Base-by-base conservation (phyloP, 1,284 basidiomycete species). In the Gomphus bonarii region DNA sequence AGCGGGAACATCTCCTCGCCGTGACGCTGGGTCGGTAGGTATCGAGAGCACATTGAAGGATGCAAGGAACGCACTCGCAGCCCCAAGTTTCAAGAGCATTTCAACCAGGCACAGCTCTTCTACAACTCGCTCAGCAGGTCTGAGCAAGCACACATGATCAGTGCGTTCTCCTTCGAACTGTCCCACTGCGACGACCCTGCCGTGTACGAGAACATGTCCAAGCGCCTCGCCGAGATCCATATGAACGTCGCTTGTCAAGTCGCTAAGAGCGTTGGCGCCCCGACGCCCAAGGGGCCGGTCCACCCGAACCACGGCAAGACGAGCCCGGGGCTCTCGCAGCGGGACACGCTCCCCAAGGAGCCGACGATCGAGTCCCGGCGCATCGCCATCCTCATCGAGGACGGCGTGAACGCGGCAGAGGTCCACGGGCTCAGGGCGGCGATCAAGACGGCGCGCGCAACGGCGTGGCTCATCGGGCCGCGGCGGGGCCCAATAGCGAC, bases 131-230 rank as follows among this genome's bases (percentile, higher is more conserved):
- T 92, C 57, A 65, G 76, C 1, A 64, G 73, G 0, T 65, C 79
- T 56, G 90, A 93, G 72, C 81, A 84, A 69, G 61, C 70, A 7
- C 88, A 92, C 67, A 72, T 90, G 42, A 70, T 79, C 51, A 65
- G 68, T 4, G 88, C 87, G 1, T 75, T 88, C 59, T 79, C 81
- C 11, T 92, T 92, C 67, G 90, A 91, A 69, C 75, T 92, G 40
- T 80, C 79, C 55, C 86, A 91, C 64, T 88, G 86, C 69, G 81
- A 87, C 59, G 88, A 91, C 61, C 77, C 80, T 0, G 68, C 74
- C 3, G 85, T 93, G 1, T 86, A 84, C 66, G 72, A 81, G 66
- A 74, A 73, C 1, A 85, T 87, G 66, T 80, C 85, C 54, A 73
- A 79, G 52, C 66, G 84, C 3, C 76, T 89, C 60, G 84, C 81